Percentiles rank a stretch among this genome's conserved stretches.
Evolutionary conservation across 2,329 filamentous ascomycete genomes (phyloP).

Genomic region (Ophiostoma sp.): DNA sequence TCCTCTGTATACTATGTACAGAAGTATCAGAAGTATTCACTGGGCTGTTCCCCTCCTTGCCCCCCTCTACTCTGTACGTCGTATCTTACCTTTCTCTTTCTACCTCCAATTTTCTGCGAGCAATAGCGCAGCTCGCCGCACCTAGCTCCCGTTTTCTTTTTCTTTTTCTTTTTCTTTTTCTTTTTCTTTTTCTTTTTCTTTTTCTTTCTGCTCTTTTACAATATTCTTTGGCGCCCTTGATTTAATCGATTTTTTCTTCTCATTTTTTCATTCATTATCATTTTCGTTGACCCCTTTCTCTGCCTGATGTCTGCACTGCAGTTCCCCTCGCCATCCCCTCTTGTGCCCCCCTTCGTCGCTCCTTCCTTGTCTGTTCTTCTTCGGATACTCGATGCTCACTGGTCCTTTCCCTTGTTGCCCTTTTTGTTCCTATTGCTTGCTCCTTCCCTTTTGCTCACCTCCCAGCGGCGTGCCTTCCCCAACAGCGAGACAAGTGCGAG

Average conservation of each 20-base stretch:
- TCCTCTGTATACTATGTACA: neutral
- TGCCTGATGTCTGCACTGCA: neutral
- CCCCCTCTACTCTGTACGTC: neutral
- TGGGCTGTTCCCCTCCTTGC: neutral
- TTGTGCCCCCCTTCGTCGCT: conserved; percentile 11
- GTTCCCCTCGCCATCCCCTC: neutral
- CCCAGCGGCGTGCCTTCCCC: neutral
- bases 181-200: neutral
- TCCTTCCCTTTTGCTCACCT: neutral
- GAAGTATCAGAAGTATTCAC: neutral
- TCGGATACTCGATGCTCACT: neutral
- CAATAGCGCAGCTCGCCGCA: too few relatives aligned
- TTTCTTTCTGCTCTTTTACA: neutral
- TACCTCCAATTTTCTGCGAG: too few relatives aligned
- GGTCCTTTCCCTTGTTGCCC: neutral
- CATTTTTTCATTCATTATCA: neutral
- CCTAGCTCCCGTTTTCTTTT: neutral
- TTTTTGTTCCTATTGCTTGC: neutral
- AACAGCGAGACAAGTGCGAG: neutral
- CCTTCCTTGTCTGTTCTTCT: neutral
- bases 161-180: too few relatives aligned
- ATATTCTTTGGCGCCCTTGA: neutral
- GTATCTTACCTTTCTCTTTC: neutral
- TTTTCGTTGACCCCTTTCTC: conserved; percentile 9
- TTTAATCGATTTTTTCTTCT: neutral